Evolutionary conservation across 1,284 basidiomycete genomes (phyloP), one percentile per base, ranked within the genome.

Genomic region (Xerocomus amazonicus): DNA sequence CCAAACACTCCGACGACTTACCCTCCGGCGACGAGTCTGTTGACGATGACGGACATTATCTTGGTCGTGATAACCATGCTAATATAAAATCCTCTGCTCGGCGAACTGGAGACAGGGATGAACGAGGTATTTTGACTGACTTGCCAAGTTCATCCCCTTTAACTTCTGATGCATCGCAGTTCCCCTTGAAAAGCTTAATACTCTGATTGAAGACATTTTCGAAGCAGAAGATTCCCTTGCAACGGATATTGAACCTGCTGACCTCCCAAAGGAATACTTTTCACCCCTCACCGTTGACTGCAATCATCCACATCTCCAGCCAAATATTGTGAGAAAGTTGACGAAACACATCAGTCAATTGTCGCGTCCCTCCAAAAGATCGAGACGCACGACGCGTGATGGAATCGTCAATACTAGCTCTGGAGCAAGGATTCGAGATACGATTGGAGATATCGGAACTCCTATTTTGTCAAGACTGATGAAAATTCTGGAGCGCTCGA

Each of bases 201-300:
- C 76, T 6, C 65, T 87, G 16, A 72, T 95, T 1, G 91, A 95
- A 53, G 91, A 95, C 50, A 80, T 96, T 17, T 90, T 95, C 56
- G 91, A 95, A 63, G 90, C 92, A 0, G 89, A 95, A 61, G 93
- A 96, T 62, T 68, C 79, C 0, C 73, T 96, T 17, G 79, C 87
- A 3, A 76, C 84, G 1, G 84, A 89, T 51, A 71, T 80, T 1
- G 76, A 80, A 35, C 55, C 73, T 5, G 62, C 69, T 12, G 80
- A 83, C 48, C 69, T 92, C 9, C 76, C 83, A 9, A 59, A 71
- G 19, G 79, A 83, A 4, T 89, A 79, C 65, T 93, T 94, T 60
- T 84, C 84, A 1, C 60, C 72, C 2, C 68, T 82, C 12, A 84
- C 85, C 0, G 58, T 68, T 13, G 83, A 87, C 43, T 70, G 73